Evolutionary conservation across 2,329 filamentous ascomycete species (phyloP), one percentile per base, ranked within the genome.

Genomic region (Xylaria sp.): DNA sequence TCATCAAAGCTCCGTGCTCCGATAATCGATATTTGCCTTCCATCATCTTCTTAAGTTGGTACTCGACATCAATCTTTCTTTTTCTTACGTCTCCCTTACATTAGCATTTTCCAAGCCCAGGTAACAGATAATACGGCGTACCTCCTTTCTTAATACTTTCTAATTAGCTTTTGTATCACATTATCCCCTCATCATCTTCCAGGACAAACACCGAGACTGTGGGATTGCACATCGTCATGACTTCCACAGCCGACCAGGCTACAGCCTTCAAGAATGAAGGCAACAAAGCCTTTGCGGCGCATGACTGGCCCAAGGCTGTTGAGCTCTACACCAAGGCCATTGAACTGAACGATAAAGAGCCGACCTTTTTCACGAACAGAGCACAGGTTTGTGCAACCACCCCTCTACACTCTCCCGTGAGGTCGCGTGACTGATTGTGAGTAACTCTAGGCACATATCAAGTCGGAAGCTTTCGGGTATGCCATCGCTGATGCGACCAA

Each of bases 391-490:
- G 87, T 83, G 59, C 20, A n/a, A 28, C 15, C 9, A 41, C 56
- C 34, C 18, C 18, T 5, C 15, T 50, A 37, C 8, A 4, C 3
- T 55, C 20, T 41, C 10, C 54, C 23, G 23, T 13, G 46, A 63
- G 78, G 77, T 84, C 81, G 81, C 80, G 81, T 85, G 82, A 84
- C 85, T 87, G 70, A 87, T 78, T 57, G 15, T 13, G 58, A 37
- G 28, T 62, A 62, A 25, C 31, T 65, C 23, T 77, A 97, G 94
- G 93, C 93, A 73, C 88, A 99, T 80, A 95, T 99, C 81, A 98
- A 98, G 84, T 91, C 95, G 48, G 96, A 99, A 82, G 90, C 95
- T 23, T 98, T 94, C 79, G 96, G 96, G 48, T 97, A 95, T 83
- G 94, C 96, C 28, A 92, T 98, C 76, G 87, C 90, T 62, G 96